A percentile compares a stretch with the other conserved stretches of the same genome.
Evolutionary conservation across 1,284 basidiomycete genomes (phyloP).

Genomic region (Heterobasidion parviporum): DNA sequence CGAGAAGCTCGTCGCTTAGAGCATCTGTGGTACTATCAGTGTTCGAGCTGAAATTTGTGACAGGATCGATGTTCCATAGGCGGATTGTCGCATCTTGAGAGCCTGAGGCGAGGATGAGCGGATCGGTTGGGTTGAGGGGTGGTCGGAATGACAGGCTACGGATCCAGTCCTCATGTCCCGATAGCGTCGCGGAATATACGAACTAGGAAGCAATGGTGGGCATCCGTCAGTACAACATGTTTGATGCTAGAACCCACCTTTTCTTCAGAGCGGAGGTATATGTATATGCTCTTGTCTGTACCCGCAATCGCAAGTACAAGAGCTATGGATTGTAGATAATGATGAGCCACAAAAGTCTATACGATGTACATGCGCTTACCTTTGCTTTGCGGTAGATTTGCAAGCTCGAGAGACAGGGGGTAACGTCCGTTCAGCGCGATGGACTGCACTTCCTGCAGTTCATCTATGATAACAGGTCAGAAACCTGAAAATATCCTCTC

Average conservation of each 20-base stretch:
- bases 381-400: conserved; percentile 56
- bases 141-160: conserved; percentile 65
- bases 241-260: conserved; percentile 24
- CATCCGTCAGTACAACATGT: not conserved
- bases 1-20: conserved; percentile 66
- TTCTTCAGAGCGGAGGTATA: conserved; percentile 65
- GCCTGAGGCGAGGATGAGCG: conserved; percentile 73
- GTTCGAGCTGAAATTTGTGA: conserved; percentile 19
- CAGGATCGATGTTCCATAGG: conserved; percentile 70
- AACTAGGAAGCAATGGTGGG: conserved; percentile 32
- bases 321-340: conserved; percentile 31
- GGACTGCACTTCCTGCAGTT: conserved; percentile 44
- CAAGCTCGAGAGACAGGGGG: conserved; percentile 63
- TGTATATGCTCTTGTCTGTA: conserved; percentile 70
- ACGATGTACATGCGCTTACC: conserved; percentile 31
- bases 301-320: conserved; percentile 68
- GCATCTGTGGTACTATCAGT: conserved; percentile 16
- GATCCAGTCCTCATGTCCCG: conserved; percentile 95
- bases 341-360: not conserved
- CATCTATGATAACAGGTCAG: conserved; percentile 21
- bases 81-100: conserved; percentile 90
- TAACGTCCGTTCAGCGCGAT: conserved; percentile 65
- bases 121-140: conserved; percentile 22
- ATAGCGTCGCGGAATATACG: conserved; percentile 50
- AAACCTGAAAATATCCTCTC: not conserved